Evolutionary conservation across 345 rosid species (phyloP).

Genomic region (Eucalyptus regnans): DNA sequence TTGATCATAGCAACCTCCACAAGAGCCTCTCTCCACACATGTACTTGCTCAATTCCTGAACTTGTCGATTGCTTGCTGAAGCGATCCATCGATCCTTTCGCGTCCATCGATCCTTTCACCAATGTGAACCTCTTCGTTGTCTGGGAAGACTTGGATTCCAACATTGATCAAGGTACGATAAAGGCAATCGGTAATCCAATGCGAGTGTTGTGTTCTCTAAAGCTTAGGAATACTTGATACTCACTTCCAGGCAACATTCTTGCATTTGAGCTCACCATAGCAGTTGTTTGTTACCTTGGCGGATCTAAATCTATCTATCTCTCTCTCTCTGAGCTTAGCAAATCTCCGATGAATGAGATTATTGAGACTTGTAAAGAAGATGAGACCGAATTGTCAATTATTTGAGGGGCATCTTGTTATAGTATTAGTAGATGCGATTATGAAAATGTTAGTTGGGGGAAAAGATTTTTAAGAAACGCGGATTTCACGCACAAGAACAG

Average conservation of each 20-base stretch:
- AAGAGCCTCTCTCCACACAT: background rate
- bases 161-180: background rate
- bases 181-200: background rate
- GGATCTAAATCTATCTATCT: too few species aligned
- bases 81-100: background rate
- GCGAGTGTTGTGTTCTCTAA: background rate
- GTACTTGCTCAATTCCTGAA: background rate
- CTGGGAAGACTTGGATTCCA: background rate
- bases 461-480: too few species aligned
- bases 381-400: too few species aligned
- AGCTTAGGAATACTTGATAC: background rate
- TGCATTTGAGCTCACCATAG: background rate
- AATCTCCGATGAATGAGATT: too few species aligned
- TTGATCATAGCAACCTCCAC: background rate
- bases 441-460: too few species aligned
- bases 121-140: background rate
- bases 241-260: fast-evolving
- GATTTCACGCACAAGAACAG: too few species aligned
- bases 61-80: fast-evolving
- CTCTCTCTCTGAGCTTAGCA: background rate
- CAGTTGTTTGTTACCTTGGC: too few species aligned
- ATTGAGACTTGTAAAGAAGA: too few species aligned
- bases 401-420: too few species aligned
- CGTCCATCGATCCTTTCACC: background rate
- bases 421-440: too few species aligned